Evolutionary conservation across 768 basidiomycete genomes (phyloP).

Genomic region (Tremella yokohamensis): DNA sequence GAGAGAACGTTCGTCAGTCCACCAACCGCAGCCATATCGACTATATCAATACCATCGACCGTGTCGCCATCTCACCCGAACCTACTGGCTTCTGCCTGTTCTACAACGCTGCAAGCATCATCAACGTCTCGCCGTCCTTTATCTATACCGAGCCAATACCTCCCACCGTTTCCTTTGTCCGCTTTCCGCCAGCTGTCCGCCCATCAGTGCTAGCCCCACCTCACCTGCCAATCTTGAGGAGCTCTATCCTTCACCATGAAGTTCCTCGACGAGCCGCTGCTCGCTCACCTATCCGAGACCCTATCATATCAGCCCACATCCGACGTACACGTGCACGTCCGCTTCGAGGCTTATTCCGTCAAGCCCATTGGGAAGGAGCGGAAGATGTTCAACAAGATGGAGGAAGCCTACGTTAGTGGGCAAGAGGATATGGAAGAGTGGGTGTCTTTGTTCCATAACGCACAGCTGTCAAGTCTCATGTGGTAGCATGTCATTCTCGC

Average conservation of each 20-base stretch:
- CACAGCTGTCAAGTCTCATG: conserved; percentile 32
- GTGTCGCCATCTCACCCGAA: background rate
- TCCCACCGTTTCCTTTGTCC: background rate
- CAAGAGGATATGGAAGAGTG: conserved; percentile 55
- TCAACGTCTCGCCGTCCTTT: background rate
- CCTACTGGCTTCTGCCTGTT: background rate
- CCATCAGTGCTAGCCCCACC: background rate
- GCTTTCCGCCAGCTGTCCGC: background rate
- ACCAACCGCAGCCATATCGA: background rate
- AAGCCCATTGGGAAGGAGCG: conserved; percentile 97
- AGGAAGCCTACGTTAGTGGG: conserved; percentile 74
- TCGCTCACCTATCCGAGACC: conserved; percentile 70
- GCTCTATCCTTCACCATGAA: conserved; percentile 61
- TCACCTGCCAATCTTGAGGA: background rate
- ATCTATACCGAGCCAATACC: background rate
- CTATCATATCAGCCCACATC: conserved; percentile 65
- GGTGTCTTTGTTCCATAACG: conserved; percentile 16
- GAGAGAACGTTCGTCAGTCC: background rate
- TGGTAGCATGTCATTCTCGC: conserved; percentile 60
- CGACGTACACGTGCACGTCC: conserved; percentile 75
- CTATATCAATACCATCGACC: background rate
- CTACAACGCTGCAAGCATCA: background rate
- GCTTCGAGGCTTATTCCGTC: conserved; percentile 95
- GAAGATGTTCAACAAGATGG: conserved; percentile 89
- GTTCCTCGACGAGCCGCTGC: conserved; percentile 70